A percentile compares a stretch with the other conserved stretches of the same genome.
These are phyloP conservation scores for Pseudonitzschia delicatissima DNA, from an alignment of 108 stramenopile species.

Conservation along the genomic window DNA sequence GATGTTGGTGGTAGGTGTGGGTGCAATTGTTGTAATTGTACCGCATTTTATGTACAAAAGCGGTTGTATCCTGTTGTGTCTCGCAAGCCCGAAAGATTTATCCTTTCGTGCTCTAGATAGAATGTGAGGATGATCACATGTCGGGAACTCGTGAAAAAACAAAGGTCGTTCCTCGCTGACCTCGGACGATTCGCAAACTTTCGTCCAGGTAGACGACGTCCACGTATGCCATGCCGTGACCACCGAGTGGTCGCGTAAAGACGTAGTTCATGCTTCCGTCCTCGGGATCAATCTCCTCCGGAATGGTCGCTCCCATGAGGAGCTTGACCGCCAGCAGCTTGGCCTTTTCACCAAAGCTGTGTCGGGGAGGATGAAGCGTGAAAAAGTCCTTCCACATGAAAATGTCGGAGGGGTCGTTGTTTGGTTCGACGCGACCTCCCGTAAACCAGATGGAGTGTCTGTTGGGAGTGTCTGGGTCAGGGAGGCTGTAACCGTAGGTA, in stretches of 20 bases:
- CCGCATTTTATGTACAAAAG: not conserved
- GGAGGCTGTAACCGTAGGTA: slow-evolving; percentile 71
- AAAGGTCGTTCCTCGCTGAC: slow-evolving; percentile 69
- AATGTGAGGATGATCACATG: too few species aligned
- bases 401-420: slow-evolving; percentile 37
- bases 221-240: slow-evolving; percentile 66
- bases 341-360: slow-evolving; percentile 57
- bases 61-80: not conserved
- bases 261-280: slow-evolving; percentile 65
- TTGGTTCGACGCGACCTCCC: slow-evolving; percentile 59
- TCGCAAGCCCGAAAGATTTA: too few species aligned
- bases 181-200: slow-evolving; percentile 57
- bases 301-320: slow-evolving; percentile 63
- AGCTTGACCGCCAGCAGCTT: slow-evolving; percentile 64
- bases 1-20: too few species aligned
- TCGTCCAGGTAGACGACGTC: slow-evolving; percentile 78
- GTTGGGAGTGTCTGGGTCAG: slow-evolving; percentile 59
- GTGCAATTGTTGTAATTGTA: not conserved
- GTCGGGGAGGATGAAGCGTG: slow-evolving; percentile 56
- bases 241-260: slow-evolving; percentile 67
- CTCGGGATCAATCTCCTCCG: slow-evolving; percentile 48
- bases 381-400: slow-evolving; percentile 64
- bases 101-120: too few species aligned
- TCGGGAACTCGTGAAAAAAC: slow-evolving; percentile 51
- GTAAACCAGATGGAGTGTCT: slow-evolving; percentile 75